These are phyloP conservation scores for Ceratocystis cacaofunesta DNA, from an alignment of 2,329 filamentous ascomycete genomes.

Conservation along the genomic window DNA sequence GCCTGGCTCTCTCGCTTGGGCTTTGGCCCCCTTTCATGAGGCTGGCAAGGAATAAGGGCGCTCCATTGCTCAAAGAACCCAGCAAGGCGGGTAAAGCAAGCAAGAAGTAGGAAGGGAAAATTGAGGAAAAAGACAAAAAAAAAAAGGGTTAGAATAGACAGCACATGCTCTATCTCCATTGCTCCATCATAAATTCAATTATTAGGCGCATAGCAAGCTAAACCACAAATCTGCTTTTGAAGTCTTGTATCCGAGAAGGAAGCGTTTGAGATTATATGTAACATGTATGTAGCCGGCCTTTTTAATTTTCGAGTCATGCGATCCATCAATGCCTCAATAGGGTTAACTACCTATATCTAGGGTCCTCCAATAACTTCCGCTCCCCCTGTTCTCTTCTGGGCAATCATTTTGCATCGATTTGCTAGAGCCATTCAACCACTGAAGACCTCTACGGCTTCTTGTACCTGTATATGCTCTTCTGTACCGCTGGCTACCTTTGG, in stretches of 20 bases:
- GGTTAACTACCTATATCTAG: not conserved
- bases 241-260: not conserved
- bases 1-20: slow-evolving; percentile 1
- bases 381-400: not conserved
- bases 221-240: too few relatives aligned
- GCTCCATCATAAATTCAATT: not conserved
- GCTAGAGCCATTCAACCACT: not conserved
- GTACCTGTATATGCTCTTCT: not conserved
- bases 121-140: not conserved
- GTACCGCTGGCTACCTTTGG: not conserved
- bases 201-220: too few relatives aligned
- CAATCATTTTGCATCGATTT: not conserved
- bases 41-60: not conserved
- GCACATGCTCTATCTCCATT: not conserved
- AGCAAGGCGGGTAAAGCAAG: not conserved
- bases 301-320: slow-evolving; percentile 1
- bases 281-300: not conserved
- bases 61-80: slow-evolving; percentile 1
- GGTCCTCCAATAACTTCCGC: not conserved
- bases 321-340: not conserved
- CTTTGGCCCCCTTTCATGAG: slow-evolving; percentile 1
- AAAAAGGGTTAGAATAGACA: not conserved
- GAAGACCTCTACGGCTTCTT: not conserved
- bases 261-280: not conserved
- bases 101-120: not conserved